Conservation (phyloP, 2,329 filamentous ascomycete species). For the Colletotrichum liriopes region DNA sequence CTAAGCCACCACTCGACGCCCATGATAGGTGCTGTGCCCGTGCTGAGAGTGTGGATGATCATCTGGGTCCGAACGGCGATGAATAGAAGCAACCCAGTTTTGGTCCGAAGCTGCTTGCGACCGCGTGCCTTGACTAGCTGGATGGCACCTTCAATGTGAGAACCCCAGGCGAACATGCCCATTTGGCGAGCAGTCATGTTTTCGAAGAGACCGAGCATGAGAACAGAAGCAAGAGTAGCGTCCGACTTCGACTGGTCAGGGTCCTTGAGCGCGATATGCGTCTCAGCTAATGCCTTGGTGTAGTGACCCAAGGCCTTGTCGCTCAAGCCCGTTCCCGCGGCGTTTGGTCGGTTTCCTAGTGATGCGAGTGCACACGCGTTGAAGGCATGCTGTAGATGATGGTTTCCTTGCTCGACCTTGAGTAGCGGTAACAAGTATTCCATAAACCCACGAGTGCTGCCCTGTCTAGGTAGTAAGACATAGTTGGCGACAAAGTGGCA, state of each 20-base stretch:
- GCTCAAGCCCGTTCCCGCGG: conserved; percentile 51
- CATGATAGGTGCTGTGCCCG: conserved; percentile 67
- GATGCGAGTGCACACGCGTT: conserved; percentile 73
- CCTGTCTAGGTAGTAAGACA: conserved; percentile 67
- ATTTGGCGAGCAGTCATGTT: conserved; percentile 51
- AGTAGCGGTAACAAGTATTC: conserved; percentile 73
- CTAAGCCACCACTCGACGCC: conserved; percentile 73
- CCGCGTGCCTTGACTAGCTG: conserved; percentile 72
- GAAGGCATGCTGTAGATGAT: conserved; percentile 71
- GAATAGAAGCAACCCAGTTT: conserved; percentile 69
- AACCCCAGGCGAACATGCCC: conserved; percentile 67
- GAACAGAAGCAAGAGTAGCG: conserved; percentile 71
- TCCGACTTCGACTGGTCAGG: conserved; percentile 67
- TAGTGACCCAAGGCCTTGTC: conserved; percentile 67
- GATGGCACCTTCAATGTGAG: conserved; percentile 76
- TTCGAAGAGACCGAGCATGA: conserved; percentile 74
- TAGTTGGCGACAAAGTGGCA: conserved; percentile 76
- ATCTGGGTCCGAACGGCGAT: conserved; percentile 74
- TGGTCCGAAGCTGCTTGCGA: conserved; percentile 68
- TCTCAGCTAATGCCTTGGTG: conserved; percentile 67
- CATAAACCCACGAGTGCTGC: conserved; percentile 69
- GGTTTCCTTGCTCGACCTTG: conserved; percentile 58
- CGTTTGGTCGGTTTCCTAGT: conserved; percentile 66
- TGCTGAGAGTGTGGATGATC: conserved; percentile 71
- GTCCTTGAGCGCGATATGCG: conserved; percentile 68